Base-by-base conservation (phyloP, 768 basidiomycete genomes). In the Paxillus rubicundulus region DNA sequence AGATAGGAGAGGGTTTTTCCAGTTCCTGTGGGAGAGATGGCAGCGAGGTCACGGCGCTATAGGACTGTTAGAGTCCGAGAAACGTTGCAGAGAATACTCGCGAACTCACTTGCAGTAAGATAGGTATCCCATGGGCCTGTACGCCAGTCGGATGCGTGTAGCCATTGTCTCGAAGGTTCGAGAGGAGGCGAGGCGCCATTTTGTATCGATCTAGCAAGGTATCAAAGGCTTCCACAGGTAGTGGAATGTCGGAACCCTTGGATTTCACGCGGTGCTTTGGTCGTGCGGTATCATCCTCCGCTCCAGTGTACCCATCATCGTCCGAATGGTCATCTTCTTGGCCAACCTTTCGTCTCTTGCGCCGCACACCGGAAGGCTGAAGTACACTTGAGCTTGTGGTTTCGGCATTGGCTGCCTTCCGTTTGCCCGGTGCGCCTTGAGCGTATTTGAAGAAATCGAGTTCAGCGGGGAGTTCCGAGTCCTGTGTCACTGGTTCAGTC, bases 1-100 rank as follows among this genome's bases (percentile, higher is more conserved):
- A 97, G 77, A 70, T 98, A 99, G 0, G 94, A 82, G 6, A 98
- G 77, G 1, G 97, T 99, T 75, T 99, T 99, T 54, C 97, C 97
- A 9, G 92, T 95, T 45, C 97, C 97, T 5, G 97, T 99, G 0
- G 97, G 97, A 1, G 97, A 97, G 17, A 98, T 89, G 27, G 95
- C 96, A 48, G 90, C 86, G 20, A 97, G 77, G 70, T 99, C 96
- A 52, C 90, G 84, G 55, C 75, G 77, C 91, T 91, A 53, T 27
- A 20, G 37, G 42, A 12, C 33, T 24, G 18, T 49, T 18, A 58
- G 17, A 28, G 20, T 8, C 18, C 9, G 10, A 47, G 12, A 1
- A 21, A 47, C 21, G 21, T 44, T 53, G 61, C 27, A 13, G 37
- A 45, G 16, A 33, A 12, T 3, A 44, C 10, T 44, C 34, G 34